phyloP scores from a whole-genome alignment of 371 early-diverging fungal genomes.

The Actinomortierella wolfii region DNA sequence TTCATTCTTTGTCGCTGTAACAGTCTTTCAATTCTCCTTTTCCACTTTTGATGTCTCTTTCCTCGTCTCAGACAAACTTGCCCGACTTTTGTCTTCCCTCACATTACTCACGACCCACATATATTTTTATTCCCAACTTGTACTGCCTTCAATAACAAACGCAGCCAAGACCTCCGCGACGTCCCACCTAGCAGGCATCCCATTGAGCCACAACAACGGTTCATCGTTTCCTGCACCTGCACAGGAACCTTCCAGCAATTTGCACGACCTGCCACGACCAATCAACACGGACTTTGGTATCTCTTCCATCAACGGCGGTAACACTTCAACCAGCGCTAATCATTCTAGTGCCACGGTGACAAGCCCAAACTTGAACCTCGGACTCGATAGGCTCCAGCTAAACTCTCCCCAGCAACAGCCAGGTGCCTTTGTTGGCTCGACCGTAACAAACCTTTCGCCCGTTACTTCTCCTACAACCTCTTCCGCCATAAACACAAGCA shows the following conservation, averaged over 20 bases:
- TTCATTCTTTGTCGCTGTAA: conserved; percentile 3
- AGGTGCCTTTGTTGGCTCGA: neutral
- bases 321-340: neutral
- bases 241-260: no score
- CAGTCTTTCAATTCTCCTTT: conserved; percentile 4
- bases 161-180: neutral
- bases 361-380: neutral
- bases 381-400: conserved; percentile 7
- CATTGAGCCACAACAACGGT: conserved; percentile 1
- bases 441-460: neutral
- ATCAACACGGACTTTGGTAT: no score
- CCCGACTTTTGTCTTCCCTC: neutral
- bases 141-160: neutral
- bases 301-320: no score
- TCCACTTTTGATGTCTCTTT: neutral
- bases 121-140: neutral
- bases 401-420: conserved; percentile 13
- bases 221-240: no score
- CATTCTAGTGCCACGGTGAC: neutral
- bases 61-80: conserved; percentile 1
- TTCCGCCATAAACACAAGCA: conserved; percentile 2
- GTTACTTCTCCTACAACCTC: neutral
- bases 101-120: neutral
- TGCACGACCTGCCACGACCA: no score
- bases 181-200: neutral